These are phyloP conservation scores for Ajuga reptans DNA, from an alignment of 305 asterid genomes.

Conservation along the genomic window DNA sequence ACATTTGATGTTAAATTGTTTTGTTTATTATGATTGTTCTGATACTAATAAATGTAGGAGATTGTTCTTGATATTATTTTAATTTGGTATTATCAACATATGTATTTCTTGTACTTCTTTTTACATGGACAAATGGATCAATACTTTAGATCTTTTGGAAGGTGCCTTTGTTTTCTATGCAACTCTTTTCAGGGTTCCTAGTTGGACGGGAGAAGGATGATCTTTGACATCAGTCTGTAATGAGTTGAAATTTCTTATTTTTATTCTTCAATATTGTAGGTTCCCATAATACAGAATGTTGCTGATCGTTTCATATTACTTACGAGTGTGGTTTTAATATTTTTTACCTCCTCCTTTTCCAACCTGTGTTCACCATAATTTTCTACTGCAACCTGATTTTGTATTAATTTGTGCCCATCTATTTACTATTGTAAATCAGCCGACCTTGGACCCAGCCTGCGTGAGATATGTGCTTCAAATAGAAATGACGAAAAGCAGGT, in stretches of 20 bases:
- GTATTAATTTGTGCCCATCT: slow-evolving; percentile 15
- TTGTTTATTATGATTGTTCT: not conserved
- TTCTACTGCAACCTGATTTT: slow-evolving; percentile 10
- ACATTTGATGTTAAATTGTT: not conserved
- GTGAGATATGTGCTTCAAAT: slow-evolving; percentile 89
- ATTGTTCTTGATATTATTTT: not conserved
- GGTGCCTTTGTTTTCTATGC: not conserved
- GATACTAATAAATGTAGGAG: not conserved
- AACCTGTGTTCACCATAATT: slow-evolving; percentile 2
- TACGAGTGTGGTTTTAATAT: not conserved
- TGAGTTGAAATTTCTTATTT: not conserved
- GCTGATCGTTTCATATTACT: slow-evolving; percentile 1
- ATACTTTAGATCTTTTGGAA: not conserved
- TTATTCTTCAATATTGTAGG: not conserved
- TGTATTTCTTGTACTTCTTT: not conserved
- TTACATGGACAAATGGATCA: not conserved
- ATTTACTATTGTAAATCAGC: slow-evolving; percentile 33
- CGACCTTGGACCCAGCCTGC: slow-evolving; percentile 66
- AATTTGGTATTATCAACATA: not conserved
- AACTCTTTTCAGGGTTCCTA: not conserved
- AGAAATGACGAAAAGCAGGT: slow-evolving; percentile 95
- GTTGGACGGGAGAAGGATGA: not conserved
- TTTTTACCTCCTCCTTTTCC: slow-evolving; percentile 8
- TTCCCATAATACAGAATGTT: not conserved
- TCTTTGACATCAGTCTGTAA: not conserved